A percentile compares a stretch with the other conserved stretches of the same genome.
These are phyloP conservation scores for Trifolium repens DNA, from an alignment of 306 rosid genomes.

Conservation along the genomic window DNA sequence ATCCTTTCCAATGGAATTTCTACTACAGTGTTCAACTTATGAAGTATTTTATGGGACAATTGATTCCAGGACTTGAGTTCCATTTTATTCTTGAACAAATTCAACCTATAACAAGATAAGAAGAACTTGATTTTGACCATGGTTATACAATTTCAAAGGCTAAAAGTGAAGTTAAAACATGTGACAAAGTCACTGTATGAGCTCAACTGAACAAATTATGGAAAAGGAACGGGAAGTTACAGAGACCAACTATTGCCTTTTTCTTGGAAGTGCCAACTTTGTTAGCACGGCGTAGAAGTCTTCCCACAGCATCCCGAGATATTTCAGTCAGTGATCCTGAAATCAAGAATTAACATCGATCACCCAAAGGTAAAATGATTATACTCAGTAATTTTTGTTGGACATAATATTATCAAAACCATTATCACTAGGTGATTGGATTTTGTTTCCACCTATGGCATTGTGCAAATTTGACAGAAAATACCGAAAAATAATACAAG, in stretches of 20 bases:
- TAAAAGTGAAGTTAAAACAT: conserved; percentile 11
- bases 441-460: conserved; percentile 40
- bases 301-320: conserved; percentile 48
- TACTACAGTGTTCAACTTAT: conserved; percentile 51
- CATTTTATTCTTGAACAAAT: conserved; percentile 46
- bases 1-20: conserved; percentile 45
- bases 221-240: conserved; percentile 26
- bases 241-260: conserved; percentile 39
- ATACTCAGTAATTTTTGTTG: background rate
- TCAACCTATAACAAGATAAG: conserved; percentile 53
- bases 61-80: conserved; percentile 43
- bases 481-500: conserved; percentile 20
- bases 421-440: conserved; percentile 32
- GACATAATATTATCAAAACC: conserved; percentile 37
- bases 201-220: conserved; percentile 10
- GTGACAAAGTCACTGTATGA: conserved; percentile 33
- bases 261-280: conserved; percentile 43
- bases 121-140: conserved; percentile 13
- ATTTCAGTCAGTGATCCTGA: conserved; percentile 45
- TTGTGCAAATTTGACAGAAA: conserved; percentile 34
- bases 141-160: conserved; percentile 9
- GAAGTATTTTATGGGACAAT: conserved; percentile 39
- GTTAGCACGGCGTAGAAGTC: conserved; percentile 43
- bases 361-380: conserved; percentile 20
- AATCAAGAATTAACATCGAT: conserved; percentile 35